Base-by-base conservation (phyloP, 345 rosid species). In the Fremontodendron californicum region DNA sequence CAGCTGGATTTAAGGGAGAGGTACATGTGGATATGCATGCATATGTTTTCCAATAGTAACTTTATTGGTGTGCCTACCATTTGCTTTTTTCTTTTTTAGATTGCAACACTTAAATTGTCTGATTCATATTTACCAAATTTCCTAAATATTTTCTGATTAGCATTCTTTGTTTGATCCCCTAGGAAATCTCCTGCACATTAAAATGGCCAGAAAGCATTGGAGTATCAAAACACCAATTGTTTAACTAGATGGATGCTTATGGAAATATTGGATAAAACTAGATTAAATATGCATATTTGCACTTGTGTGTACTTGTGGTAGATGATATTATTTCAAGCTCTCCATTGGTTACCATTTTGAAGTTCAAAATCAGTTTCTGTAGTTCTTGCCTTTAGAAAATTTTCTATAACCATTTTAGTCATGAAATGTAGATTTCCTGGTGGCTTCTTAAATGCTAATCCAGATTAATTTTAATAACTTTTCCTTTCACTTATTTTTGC, bases 1-100 rank as follows among this genome's bases (percentile, higher is more conserved):
- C 99, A 77, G 81, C 87, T 71, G 91, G 93, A 76, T 92, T 92
- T 84, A 89, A 75, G 76, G 84, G 81, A 58, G 96, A 93, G 99
- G 98, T 96, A 85, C 70, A 80, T 71, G 76, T 64, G 61, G 69
- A 79, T 81, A 45, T 60, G 71, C 75, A 64, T 54, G n/a, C 75
- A 37, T 72, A 70, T 81, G 54, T 21, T n/a, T n/a, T n/a, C n/a
- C 55, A 48, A 29, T 42, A 15, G 29, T 48, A 13, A 11, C 62
- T 23, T 49, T 64, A 64, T 4, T 3, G 68, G n/a, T n/a, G 31
- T 76, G 69, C 3, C 5, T 6, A 37, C 16, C 40, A 5, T 2
- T 45, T 45, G 10, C 71, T 23, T 37, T 69, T 62, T 43, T 71
- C 19, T n/a, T n/a, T n/a, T n/a, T n/a, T n/a, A n/a, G n/a, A 51